phyloP scores from a whole-genome alignment of 2,329 filamentous ascomycete genomes.

The Trichoderma brevicompactum region DNA sequence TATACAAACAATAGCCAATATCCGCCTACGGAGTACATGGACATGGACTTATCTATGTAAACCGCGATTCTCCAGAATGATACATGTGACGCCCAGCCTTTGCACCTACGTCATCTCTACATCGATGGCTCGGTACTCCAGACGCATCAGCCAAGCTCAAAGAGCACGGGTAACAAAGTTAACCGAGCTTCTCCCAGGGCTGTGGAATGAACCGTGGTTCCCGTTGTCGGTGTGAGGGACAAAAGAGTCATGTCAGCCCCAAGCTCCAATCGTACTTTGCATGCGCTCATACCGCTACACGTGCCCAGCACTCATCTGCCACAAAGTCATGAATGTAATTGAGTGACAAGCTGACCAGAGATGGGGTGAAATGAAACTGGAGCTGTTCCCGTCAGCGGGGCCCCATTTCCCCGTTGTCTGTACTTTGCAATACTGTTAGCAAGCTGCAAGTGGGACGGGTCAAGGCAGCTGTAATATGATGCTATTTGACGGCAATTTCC shows the following conservation, averaged over 20 bases:
- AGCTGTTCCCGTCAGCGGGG: not conserved
- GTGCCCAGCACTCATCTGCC: not conserved
- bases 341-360: not conserved
- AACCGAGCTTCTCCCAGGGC: conserved; percentile 19
- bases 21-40: not conserved
- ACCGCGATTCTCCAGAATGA: not conserved
- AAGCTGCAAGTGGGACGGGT: not conserved
- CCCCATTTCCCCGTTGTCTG: conserved; percentile 7
- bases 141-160: not conserved
- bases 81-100: not conserved
- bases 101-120: conserved; percentile 8
- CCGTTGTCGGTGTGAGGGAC: not conserved
- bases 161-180: conserved; percentile 3
- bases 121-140: not conserved
- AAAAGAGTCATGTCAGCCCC: not conserved
- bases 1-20: not conserved
- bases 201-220: not conserved
- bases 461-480: not conserved
- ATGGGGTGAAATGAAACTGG: not conserved
- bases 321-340: not conserved
- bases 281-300: not conserved
- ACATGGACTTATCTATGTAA: not conserved
- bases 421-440: too few relatives aligned
- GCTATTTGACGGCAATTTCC: conserved; percentile 7
- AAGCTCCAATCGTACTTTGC: not conserved